Conservation (phyloP, 1,284 basidiomycete species). For the Naganishia sp. region DNA sequence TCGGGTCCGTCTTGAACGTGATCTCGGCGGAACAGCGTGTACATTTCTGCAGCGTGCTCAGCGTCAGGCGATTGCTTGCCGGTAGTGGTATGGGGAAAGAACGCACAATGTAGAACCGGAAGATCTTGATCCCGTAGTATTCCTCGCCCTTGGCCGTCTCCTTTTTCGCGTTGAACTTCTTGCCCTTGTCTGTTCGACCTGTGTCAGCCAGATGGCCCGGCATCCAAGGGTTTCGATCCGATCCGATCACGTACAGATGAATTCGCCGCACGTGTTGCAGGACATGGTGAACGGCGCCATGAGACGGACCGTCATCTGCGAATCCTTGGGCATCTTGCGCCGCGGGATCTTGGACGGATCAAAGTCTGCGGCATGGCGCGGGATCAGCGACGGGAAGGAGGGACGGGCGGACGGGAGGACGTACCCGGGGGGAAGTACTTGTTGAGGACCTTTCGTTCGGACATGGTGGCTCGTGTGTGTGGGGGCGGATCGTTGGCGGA, state of each 20-base stretch:
- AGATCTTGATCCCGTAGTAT: conserved; percentile 90
- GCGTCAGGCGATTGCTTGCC: background rate
- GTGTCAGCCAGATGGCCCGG: background rate
- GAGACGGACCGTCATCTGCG: conserved; percentile 92
- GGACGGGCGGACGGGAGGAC: conserved; percentile 30
- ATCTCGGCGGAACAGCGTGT: conserved; percentile 95
- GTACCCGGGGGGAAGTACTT: conserved; percentile 77
- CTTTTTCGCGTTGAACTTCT: conserved; percentile 99
- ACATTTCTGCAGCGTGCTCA: conserved; percentile 58
- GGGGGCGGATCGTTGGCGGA: background rate
- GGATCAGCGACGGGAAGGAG: background rate
- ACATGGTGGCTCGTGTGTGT: conserved; percentile 61
- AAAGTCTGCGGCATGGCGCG: conserved; percentile 69
- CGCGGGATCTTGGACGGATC: conserved; percentile 95
- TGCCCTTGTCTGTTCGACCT: conserved; percentile 66
- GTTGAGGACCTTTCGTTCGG: conserved; percentile 85
- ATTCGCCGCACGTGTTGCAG: conserved; percentile 94
- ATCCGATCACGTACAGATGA: conserved; percentile 68
- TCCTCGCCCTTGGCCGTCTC: conserved; percentile 96
- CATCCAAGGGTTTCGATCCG: too few relatives aligned
- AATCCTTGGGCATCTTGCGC: conserved; percentile 79
- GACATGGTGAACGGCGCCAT: conserved; percentile 99
- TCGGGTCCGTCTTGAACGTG: conserved; percentile 99
- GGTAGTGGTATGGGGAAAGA: conserved; percentile 67
- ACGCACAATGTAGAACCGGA: conserved; percentile 56